These are phyloP conservation scores for Colletotrichum echinochloae DNA, from an alignment of 2,329 filamentous ascomycete species.

Conservation along the genomic window DNA sequence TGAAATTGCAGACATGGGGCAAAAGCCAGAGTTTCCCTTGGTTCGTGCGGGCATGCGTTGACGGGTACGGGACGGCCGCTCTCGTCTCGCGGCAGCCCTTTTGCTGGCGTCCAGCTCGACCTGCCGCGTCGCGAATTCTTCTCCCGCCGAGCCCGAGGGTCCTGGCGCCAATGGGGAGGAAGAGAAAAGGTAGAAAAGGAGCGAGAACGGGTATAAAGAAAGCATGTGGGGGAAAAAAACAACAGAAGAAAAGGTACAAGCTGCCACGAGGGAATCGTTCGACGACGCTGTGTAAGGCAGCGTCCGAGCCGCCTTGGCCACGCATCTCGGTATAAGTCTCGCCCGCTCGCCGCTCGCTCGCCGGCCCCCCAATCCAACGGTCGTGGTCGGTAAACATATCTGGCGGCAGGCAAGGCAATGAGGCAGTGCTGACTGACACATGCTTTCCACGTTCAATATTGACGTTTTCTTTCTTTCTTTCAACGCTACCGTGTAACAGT, in stretches of 20 bases:
- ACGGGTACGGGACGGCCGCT: no score
- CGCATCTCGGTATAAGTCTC: not conserved
- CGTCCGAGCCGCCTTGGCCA: not conserved
- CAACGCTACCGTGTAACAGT: constrained; percentile 10
- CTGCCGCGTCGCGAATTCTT: not conserved
- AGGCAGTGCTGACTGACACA: not conserved
- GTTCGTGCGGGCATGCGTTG: no score
- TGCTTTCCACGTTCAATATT: constrained; percentile 7
- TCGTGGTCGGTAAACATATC: not conserved
- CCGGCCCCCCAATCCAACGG: not conserved
- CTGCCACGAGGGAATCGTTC: constrained; percentile 10
- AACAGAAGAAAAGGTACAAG: not conserved
- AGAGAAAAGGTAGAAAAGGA: not conserved
- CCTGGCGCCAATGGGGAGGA: not conserved
- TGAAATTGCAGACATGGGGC: no score
- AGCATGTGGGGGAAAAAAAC: no score
- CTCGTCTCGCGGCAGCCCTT: no score
- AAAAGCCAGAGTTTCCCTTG: no score
- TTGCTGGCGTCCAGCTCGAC: no score
- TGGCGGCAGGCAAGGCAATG: not conserved
- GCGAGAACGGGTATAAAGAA: no score
- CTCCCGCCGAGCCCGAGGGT: constrained; percentile 13
- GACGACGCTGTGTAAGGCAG: not conserved
- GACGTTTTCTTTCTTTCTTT: constrained; percentile 1
- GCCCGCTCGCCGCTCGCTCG: constrained; percentile 14